A percentile compares a stretch with the other conserved stretches of the same genome.
These are phyloP conservation scores for Exophiala lecanii-corni DNA, from an alignment of 2,329 filamentous ascomycete species.

Conservation along the genomic window DNA sequence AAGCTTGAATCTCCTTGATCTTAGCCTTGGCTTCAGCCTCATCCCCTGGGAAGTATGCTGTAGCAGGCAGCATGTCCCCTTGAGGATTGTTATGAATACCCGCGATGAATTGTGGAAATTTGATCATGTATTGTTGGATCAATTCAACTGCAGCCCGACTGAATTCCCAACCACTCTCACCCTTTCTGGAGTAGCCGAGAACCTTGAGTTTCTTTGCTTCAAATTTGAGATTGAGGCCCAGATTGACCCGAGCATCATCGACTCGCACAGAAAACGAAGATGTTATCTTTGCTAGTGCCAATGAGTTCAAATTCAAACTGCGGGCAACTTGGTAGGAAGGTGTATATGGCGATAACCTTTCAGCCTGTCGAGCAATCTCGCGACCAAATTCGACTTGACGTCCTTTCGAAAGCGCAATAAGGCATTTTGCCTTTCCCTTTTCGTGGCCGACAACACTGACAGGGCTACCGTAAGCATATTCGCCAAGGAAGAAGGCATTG, in stretches of 20 bases:
- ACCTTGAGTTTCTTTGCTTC: slow-evolving; percentile 95
- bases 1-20: slow-evolving; percentile 89
- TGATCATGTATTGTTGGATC: slow-evolving; percentile 82
- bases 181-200: slow-evolving; percentile 86
- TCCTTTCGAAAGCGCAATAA: slow-evolving; percentile 66
- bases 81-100: slow-evolving; percentile 81
- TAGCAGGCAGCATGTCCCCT: slow-evolving; percentile 76
- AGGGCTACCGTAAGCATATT: slow-evolving; percentile 86
- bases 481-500: slow-evolving; percentile 87
- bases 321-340: slow-evolving; percentile 87
- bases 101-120: slow-evolving; percentile 92
- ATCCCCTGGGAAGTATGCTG: slow-evolving; percentile 74
- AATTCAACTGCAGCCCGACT: slow-evolving; percentile 77
- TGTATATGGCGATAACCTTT: slow-evolving; percentile 68
- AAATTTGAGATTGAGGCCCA: slow-evolving; percentile 95
- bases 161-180: slow-evolving; percentile 88
- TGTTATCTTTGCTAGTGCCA: slow-evolving; percentile 92
- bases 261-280: slow-evolving; percentile 85
- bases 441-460: slow-evolving; percentile 74
- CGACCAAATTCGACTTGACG: slow-evolving; percentile 79
- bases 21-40: slow-evolving; percentile 60
- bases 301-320: slow-evolving; percentile 72
- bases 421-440: slow-evolving; percentile 70
- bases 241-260: slow-evolving; percentile 76
- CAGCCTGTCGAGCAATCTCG: slow-evolving; percentile 65